These are phyloP conservation scores for Cubamyces sp. DNA, from an alignment of 768 basidiomycete genomes.

Conservation along the genomic window DNA sequence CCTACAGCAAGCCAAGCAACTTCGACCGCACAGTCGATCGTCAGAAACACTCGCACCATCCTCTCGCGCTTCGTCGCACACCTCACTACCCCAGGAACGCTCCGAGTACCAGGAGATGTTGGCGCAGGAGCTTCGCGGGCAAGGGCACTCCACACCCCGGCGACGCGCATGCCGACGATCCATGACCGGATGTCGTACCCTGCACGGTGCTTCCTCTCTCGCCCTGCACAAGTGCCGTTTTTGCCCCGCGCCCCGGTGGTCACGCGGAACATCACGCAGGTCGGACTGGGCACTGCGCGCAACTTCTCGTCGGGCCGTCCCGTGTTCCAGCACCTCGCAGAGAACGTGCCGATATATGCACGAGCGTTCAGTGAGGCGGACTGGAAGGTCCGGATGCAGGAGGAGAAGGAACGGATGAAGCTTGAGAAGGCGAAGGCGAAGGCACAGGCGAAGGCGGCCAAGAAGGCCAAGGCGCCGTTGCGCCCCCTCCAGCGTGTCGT, in stretches of 20 bases:
- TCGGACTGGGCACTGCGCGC: constrained; percentile 77
- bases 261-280: constrained; percentile 57
- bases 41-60: constrained; percentile 58
- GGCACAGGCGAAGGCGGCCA: constrained; percentile 27
- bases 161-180: constrained; percentile 42
- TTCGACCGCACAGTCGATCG: constrained; percentile 46
- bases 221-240: constrained; percentile 49
- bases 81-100: constrained; percentile 57
- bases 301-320: constrained; percentile 76
- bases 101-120: constrained; percentile 35
- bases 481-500: constrained; percentile 13
- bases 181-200: constrained; percentile 61
- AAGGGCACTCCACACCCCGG: constrained; percentile 34
- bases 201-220: constrained; percentile 53
- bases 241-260: constrained; percentile 60
- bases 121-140: constrained; percentile 30
- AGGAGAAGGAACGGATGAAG: constrained; percentile 41
- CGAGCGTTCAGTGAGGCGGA: constrained; percentile 78
- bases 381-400: constrained; percentile 59
- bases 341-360: constrained; percentile 71
- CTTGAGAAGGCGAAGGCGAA: constrained; percentile 31
- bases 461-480: constrained; percentile 23
- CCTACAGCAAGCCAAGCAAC: constrained; percentile 36
- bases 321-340: constrained; percentile 77
- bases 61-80: constrained; percentile 59